Percentiles rank a stretch among this genome's conserved stretches.
phyloP scores from a whole-genome alignment of 2,329 filamentous ascomycete species.

The Fusarium zealandicum region DNA sequence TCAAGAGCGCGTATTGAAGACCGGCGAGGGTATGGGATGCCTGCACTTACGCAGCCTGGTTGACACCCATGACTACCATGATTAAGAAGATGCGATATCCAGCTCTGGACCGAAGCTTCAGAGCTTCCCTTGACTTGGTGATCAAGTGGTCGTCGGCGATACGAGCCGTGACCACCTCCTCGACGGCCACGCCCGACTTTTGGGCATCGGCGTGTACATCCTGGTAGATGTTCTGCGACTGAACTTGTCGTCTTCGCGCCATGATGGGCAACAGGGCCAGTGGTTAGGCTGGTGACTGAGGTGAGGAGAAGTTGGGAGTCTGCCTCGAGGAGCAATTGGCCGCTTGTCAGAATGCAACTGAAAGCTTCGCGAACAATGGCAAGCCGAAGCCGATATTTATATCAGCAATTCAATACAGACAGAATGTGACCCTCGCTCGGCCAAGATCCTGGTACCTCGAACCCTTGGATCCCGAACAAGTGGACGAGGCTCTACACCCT shows the following conservation, averaged over 20 bases:
- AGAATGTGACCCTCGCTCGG: not conserved
- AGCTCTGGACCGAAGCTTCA: slow-evolving; percentile 25
- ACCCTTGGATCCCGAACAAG: not conserved
- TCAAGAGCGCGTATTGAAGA: too few relatives aligned
- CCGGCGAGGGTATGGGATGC: not conserved
- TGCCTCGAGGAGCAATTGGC: too few relatives aligned
- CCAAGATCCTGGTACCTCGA: not conserved
- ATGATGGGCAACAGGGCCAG: not conserved
- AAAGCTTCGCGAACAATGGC: not conserved
- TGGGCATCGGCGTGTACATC: slow-evolving; percentile 29
- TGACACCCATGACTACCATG: slow-evolving; percentile 26
- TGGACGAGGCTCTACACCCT: not conserved
- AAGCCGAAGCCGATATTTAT: slow-evolving; percentile 1
- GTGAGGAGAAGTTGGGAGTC: not conserved
- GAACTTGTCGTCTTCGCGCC: slow-evolving; percentile 6
- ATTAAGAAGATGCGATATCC: slow-evolving; percentile 31
- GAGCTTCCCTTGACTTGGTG: slow-evolving; percentile 25
- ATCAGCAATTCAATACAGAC: not conserved
- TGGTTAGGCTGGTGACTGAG: not conserved
- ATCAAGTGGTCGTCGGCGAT: slow-evolving; percentile 35
- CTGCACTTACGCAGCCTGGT: slow-evolving; percentile 18
- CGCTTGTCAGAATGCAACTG: not conserved
- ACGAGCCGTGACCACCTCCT: slow-evolving; percentile 31
- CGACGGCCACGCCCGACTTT: slow-evolving; percentile 32
- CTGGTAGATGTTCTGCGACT: slow-evolving; percentile 22